Base-by-base conservation (phyloP, 2,329 filamentous ascomycete species). In the Byssochlamys sp. region DNA sequence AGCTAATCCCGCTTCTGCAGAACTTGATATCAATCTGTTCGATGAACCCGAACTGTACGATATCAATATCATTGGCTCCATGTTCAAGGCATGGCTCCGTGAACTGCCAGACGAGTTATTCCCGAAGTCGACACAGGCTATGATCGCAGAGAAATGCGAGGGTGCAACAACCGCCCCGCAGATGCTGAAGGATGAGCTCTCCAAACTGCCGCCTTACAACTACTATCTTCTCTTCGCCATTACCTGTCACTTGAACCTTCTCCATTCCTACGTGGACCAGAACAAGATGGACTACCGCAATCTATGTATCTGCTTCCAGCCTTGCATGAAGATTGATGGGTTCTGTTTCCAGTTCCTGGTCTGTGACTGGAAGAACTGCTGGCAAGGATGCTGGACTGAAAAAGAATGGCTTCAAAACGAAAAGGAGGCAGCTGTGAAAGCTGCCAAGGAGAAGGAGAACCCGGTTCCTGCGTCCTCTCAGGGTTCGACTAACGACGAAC, bases 231-330 rank as follows among this genome's bases (percentile, higher is more conserved):
- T 97, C 4, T 97, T 97, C 71, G 92, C 92, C 66, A 96, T 96
- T 65, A 97, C 92, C 33, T 96, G 92, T 73, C 92, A 97, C 67
- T 85, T 97, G 53, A 96, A 91, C 66, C 82, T 96, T 27, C 81
- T 97, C 9, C 85, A 96, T 65, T 91, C 90, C 1, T 92, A 95
- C 72, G 88, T 91, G 26, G 90, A 95, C 62, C 91, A 92, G 78
- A 97, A 96, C 81, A 96, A 95, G 78, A 97, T 97, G 92, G 90
- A 95, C 70, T 96, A 92, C 70, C 86, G 90, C 69, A 96, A 96
- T 63, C 79, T 97, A 26, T 95, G 91, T 75, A 95, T 96, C 65
- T 97, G 92, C 77, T 96, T 96, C 74, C 91, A 96, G 73, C 92
- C 92, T 2, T 95, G 91, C 73, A 90, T 97, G 83, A 95, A 92